A percentile compares a stretch with the other conserved stretches of the same genome.
Evolutionary conservation across 768 basidiomycete species (phyloP).

Genomic region (Amylocystis lapponica): DNA sequence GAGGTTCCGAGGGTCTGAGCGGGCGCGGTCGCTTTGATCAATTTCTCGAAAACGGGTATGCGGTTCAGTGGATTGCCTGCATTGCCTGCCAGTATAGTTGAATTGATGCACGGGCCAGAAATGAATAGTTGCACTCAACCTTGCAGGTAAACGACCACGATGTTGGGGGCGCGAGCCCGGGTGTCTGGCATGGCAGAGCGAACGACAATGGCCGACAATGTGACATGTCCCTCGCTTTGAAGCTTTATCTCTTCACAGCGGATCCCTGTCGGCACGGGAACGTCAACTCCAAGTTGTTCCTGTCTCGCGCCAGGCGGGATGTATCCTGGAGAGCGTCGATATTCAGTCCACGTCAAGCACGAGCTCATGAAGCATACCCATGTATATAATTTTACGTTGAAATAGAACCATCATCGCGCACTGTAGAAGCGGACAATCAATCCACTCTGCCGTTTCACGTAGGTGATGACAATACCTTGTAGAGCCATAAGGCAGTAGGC

Average conservation of each 20-base stretch:
- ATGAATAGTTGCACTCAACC: too few relatives aligned
- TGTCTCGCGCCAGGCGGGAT: conserved; percentile 35
- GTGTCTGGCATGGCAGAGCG: neutral
- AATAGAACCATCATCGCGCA: conserved; percentile 42
- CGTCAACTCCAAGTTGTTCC: conserved; percentile 24
- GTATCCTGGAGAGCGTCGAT: conserved; percentile 25
- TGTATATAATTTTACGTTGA: conserved; percentile 47
- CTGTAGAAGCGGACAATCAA: conserved; percentile 18
- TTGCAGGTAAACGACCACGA: conserved; percentile 32
- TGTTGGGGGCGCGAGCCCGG: conserved; percentile 4
- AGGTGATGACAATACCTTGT: conserved; percentile 28
- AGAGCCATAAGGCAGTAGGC: conserved; percentile 35
- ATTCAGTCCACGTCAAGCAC: neutral
- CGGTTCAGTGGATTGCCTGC: conserved; percentile 44
- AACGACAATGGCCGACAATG: conserved; percentile 23
- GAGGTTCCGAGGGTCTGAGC: too few relatives aligned
- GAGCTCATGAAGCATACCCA: conserved; percentile 23
- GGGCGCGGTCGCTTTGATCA: conserved; percentile 17
- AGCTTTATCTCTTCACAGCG: conserved; percentile 24
- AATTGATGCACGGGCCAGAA: neutral
- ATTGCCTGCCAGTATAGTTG: conserved; percentile 30
- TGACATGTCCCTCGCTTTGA: conserved; percentile 11
- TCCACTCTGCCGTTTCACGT: neutral
- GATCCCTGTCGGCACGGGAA: conserved; percentile 20
- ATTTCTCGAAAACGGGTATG: conserved; percentile 34